Evolutionary conservation across 1,139 yeast species (phyloP).

Genomic region (Wickerhamomyces sp.): DNA sequence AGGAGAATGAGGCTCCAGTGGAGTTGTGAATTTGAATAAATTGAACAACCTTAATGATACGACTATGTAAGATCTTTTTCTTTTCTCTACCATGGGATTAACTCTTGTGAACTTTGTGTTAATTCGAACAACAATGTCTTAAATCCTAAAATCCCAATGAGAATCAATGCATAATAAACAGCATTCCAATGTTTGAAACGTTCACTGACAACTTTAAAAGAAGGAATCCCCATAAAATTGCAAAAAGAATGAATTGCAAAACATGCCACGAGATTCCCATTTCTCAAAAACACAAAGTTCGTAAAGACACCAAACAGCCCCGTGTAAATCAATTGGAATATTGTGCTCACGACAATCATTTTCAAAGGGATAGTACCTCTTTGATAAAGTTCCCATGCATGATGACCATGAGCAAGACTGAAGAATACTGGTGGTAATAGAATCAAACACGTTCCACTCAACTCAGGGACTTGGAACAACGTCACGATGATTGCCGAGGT

Average conservation of each 20-base stretch:
- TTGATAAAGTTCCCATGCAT: conserved; percentile 53
- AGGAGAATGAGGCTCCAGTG: no score
- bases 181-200: conserved; percentile 21
- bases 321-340: conserved; percentile 68
- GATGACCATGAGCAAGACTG: conserved; percentile 91
- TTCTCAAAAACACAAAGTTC: conserved; percentile 47
- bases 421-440: conserved; percentile 63
- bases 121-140: conserved; percentile 17
- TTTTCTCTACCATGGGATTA: conserved; percentile 3
- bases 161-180: conserved; percentile 38
- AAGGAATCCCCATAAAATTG: conserved; percentile 77
- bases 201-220: conserved; percentile 25
- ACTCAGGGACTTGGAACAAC: conserved; percentile 27
- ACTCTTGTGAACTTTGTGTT: conserved; percentile 17
- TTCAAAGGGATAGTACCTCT: conserved; percentile 26
- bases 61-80: no score
- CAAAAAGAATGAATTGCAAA: conserved; percentile 67
- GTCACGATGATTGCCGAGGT: conserved; percentile 54
- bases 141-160: conserved; percentile 41
- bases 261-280: conserved; percentile 58
- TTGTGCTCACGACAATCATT: conserved; percentile 36
- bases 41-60: no score
- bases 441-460: conserved; percentile 27
- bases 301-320: conserved; percentile 76
- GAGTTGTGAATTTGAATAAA: no score